These are phyloP conservation scores for Carallia pectinifolia DNA, from an alignment of 345 rosid genomes.

Conservation along the genomic window DNA sequence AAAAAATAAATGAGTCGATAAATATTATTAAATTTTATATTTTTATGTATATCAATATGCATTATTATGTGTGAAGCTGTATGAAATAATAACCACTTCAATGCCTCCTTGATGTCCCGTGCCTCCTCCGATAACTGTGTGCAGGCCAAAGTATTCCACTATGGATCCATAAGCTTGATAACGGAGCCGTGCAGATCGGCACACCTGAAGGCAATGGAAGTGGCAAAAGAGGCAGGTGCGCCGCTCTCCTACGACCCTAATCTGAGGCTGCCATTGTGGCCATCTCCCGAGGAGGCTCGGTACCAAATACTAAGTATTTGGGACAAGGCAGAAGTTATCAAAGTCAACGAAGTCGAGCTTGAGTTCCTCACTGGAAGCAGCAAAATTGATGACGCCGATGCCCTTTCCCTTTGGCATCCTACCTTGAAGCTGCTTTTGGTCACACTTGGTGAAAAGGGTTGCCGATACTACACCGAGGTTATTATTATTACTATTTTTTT, in stretches of 20 bases:
- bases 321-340: conserved; percentile 95
- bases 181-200: conserved; percentile 99
- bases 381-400: conserved; percentile 70
- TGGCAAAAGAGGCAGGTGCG: conserved; percentile 83
- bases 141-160: conserved; percentile 88
- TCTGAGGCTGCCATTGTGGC: conserved; percentile 88
- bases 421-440: conserved; percentile 81
- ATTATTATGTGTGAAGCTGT: too few relatives aligned
- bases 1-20: too few relatives aligned
- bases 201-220: conserved; percentile 87
- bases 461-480: conserved; percentile 94
- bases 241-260: conserved; percentile 94
- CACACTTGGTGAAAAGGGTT: conserved; percentile 93
- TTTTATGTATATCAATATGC: too few relatives aligned
- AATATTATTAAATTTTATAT: too few relatives aligned
- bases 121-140: not conserved
- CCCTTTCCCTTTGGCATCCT: conserved; percentile 84
- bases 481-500: too few relatives aligned
- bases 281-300: conserved; percentile 84
- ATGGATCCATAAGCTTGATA: conserved; percentile 94
- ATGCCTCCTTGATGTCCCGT: too few relatives aligned
- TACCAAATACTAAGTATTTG: conserved; percentile 88
- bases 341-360: conserved; percentile 92
- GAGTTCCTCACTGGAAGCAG: conserved; percentile 87
- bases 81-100: too few relatives aligned